phyloP scores from a whole-genome alignment of 208 protist genomes.

The Crithidia acanthocephali region DNA sequence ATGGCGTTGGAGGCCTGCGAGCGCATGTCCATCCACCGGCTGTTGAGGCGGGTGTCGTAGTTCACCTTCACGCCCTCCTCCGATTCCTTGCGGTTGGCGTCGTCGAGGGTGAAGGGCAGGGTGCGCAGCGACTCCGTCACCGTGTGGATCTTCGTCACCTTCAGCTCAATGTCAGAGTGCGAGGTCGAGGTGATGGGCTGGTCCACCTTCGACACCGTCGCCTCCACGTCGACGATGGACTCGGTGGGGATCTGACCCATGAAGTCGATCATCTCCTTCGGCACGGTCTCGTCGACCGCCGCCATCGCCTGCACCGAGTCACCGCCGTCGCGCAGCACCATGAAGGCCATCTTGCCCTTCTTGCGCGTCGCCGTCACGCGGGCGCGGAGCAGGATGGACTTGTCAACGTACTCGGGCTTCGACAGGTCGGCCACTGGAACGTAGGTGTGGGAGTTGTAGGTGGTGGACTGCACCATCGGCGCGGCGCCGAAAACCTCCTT shows the following conservation, averaged over 20 bases:
- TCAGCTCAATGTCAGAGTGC: constrained; percentile 82
- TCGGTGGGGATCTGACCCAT: constrained; percentile 89
- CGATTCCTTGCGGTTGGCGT: constrained; percentile 79
- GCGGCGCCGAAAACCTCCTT: constrained; percentile 77
- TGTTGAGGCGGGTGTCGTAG: constrained; percentile 96
- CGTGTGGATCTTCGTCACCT: constrained; percentile 78
- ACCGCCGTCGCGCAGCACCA: constrained; percentile 84
- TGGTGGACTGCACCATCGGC: constrained; percentile 77
- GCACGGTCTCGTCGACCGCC: constrained; percentile 66
- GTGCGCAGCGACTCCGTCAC: constrained; percentile 85
- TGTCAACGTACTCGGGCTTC: constrained; percentile 33
- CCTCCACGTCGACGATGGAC: constrained; percentile 91
- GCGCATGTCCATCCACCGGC: constrained; percentile 98
- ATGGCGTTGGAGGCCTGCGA: constrained; percentile 97
- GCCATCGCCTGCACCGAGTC: constrained; percentile 89
- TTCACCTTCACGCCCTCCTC: constrained; percentile 87
- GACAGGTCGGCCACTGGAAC: constrained; percentile 58
- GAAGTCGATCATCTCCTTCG: constrained; percentile 92
- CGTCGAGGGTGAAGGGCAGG: constrained; percentile 94
- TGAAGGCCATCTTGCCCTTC: constrained; percentile 93
- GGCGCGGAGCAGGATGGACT: constrained; percentile 76
- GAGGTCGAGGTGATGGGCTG: constrained; percentile 84
- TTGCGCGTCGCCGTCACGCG: constrained; percentile 90
- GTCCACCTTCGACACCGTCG: constrained; percentile 56
- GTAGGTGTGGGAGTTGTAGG: constrained; percentile 61